Base-by-base conservation (phyloP, 2,329 filamentous ascomycete species). In the Epichloe aotearoae region DNA sequence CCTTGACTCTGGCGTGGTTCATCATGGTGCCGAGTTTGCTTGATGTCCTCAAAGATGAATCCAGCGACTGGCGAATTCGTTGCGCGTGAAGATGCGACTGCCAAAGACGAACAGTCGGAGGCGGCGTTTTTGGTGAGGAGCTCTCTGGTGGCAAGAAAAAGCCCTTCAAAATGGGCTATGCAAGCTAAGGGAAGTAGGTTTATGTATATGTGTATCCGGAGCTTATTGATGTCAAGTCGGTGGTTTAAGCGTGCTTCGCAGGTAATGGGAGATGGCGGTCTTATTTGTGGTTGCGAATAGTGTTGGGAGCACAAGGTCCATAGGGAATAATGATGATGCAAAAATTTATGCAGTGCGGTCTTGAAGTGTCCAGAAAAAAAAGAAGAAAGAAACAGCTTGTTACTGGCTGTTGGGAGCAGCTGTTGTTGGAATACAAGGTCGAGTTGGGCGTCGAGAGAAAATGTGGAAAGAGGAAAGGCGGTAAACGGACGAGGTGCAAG, bases 1-100 rank as follows among this genome's bases (percentile, higher is more conserved):
- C 83, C 66, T 84, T 83, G 62, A 84, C 82, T 58, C 82, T 73
- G 50, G 78, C 71, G 60, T 84, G 80, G 61, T 76, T 79, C 80
- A 84, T 84, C 38, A 33, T 59, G 41, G 46, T 26, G 43, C n/a
- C 20, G 30, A 11, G 17, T 20, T 19, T 33, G 26, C 4, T 19
- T 43, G 11, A 20, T 19, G 15, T 11, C 14, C n/a, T 17, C 17
- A 36, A 12, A 45, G 4, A 26, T 33, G 23, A 8, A 17, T 11
- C n/a, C 14, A 26, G 15, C 26, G 42, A 11, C 7, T 17, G 19
- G 26, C 10, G 23, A 11, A 15, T 23, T 43, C 20, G 12, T 38
- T 38, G 36, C 36, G 36, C 36, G 12, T 38, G 36, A n/a, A 14
- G 36, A 38, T 20, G n/a, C 7, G 37, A 8, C 26, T 37, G n/a